Evolutionary conservation across 495 filamentous ascomycete species (phyloP).

Genomic region (Pyrenula massariospora): DNA sequence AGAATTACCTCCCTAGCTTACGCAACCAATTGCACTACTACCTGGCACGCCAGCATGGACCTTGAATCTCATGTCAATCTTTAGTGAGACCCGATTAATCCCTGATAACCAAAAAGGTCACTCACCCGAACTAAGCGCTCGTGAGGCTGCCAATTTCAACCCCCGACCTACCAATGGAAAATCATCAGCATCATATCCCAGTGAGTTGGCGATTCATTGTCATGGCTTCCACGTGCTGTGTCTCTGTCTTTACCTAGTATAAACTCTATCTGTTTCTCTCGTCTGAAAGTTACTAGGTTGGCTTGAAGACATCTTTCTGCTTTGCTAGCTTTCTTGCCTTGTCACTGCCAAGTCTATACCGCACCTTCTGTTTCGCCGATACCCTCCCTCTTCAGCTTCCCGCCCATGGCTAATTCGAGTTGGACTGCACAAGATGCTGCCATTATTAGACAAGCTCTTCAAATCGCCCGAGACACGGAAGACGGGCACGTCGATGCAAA

Average conservation of each 20-base stretch:
- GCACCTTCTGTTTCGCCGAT: too few species aligned
- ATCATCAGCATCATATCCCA: not conserved
- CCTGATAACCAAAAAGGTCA: not conserved
- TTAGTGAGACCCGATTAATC: not conserved
- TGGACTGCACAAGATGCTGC: not conserved
- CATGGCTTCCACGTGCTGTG: too few species aligned
- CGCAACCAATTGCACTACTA: not conserved
- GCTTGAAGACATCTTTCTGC: not conserved
- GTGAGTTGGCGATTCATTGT: not conserved
- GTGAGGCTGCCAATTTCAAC: not conserved
- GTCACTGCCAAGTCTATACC: not conserved
- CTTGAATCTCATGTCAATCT: not conserved
- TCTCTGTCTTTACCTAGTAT: not conserved
- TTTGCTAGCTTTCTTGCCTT: not conserved
- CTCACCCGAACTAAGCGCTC: not conserved
- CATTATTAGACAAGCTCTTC: slow-evolving; percentile 38
- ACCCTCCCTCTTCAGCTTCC: not conserved
- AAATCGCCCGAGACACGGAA: slow-evolving; percentile 54
- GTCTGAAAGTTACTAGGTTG: too few species aligned
- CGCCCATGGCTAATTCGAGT: not conserved
- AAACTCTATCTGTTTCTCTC: not conserved
- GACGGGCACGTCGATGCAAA: slow-evolving; percentile 41
- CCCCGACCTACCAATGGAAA: not conserved
- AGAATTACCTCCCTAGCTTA: too few species aligned
- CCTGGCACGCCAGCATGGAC: not conserved